Base-by-base conservation (phyloP, 2,329 filamentous ascomycete genomes). In the Chaetomiaceae sp. region DNA sequence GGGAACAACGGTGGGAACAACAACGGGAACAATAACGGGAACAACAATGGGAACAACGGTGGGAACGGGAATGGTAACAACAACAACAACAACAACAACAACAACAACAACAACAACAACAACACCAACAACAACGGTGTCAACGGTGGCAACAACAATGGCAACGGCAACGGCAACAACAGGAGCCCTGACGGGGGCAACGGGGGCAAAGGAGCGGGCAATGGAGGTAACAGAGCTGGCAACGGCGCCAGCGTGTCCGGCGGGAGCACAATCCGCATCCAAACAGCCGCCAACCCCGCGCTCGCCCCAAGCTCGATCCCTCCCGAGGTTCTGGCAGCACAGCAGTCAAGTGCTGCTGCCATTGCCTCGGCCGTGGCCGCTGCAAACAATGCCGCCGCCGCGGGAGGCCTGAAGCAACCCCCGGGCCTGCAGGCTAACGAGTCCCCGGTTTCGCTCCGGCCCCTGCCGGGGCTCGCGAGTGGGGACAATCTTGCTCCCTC, bases 401-500 rank as follows among this genome's bases (percentile, higher is more conserved):
- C 46, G 21, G 39, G 44, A 9, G 56, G 54, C 10, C 34, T 60
- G 27, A 55, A 23, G 31, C 55, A 46, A 25, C 58, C 51, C 3
- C 58, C 59, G 5, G 58, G 58, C 6, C 27, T 57, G 44, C 55
- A 58, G 34, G 49, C 7, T 12, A 27, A 38, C 21, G 55, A 6
- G 30, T 34, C 40, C 23, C 37, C 44, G 9, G 50, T 12, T 6
- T 47, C 48, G 9, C 53, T 61, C 21, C 54, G 35, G 21, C 56
- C 59, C 4, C 21, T 60, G 20, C 59, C 59, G 14, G 57, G 44
- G 5, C 50, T 61, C 6, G 57, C 27, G 3, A 42, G 27, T 3
- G 58, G 48, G 10, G 50, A 31, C 16, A 38, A 37, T 3, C 43
- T 50, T 3, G 35, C 44, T 6, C 39, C 54, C 8, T 16, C 49